Percentiles rank a stretch among this genome's conserved stretches.
These are phyloP conservation scores for Astrephomene gubernaculifera DNA, from an alignment of 139 green algal species.

Conservation along the genomic window DNA sequence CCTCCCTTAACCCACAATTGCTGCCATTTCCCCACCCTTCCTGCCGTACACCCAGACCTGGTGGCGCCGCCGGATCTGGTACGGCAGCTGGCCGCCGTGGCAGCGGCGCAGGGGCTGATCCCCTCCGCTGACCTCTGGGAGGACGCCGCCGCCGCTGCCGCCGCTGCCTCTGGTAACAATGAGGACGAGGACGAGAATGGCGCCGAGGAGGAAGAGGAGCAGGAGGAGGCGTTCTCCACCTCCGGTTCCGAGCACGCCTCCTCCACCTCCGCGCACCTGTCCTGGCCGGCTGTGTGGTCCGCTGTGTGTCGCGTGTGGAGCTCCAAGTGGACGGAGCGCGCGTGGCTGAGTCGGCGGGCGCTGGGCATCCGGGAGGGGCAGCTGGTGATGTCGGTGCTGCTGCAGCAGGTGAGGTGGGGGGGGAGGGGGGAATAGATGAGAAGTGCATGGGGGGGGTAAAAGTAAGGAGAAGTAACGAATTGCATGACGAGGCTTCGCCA, in stretches of 20 bases:
- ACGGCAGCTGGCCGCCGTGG: slow-evolving; percentile 53
- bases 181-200: neutral
- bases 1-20: no score
- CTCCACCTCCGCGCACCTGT: no score
- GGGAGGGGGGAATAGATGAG: neutral
- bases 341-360: slow-evolving; percentile 76
- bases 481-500: no score
- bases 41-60: no score
- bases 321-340: slow-evolving; percentile 86
- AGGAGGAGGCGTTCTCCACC: no score
- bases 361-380: slow-evolving; percentile 76
- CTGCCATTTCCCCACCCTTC: no score
- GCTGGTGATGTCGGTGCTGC: slow-evolving; percentile 87
- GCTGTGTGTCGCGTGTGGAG: slow-evolving; percentile 90
- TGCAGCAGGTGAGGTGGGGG: slow-evolving; percentile 70
- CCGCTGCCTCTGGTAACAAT: neutral
- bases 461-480: no score
- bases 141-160: neutral
- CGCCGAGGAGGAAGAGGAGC: no score
- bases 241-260: no score
- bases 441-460: neutral
- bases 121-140: slow-evolving; percentile 29
- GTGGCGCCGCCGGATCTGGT: slow-evolving; percentile 56
- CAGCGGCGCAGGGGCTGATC: slow-evolving; percentile 54
- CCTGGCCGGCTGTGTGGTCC: slow-evolving; percentile 70